Base-by-base conservation (phyloP, 495 filamentous ascomycete species). In the Neurospora cerealis region DNA sequence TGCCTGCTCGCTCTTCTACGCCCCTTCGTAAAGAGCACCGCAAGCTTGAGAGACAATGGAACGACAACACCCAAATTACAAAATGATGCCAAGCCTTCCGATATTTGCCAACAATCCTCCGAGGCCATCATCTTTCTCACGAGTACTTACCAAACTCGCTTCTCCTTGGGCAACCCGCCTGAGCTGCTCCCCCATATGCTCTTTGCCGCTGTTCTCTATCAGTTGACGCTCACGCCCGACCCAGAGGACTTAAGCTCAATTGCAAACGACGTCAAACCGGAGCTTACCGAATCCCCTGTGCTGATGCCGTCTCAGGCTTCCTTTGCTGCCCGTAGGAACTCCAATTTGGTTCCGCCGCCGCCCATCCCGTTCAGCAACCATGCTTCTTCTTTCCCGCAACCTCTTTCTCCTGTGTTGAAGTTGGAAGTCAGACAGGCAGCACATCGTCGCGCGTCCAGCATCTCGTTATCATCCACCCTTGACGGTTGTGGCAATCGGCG, bases 121-220 rank as follows among this genome's bases (percentile, higher is more conserved):
- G 78, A 78, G 34, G 75, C 77, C 70, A 74, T 80, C 70, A 79
- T 80, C 36, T 74, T 71, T 28, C 72, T 80, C 41, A 77, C 76
- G 17, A 73, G 74, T 75, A 77, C 71, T 7, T 80, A 80, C 44
- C 78, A 79, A 69, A 73, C 76, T 8, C 75, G 74, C 2, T 74
- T 74, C 42, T 79, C 75, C 3, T 62, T 79, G 17, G 24, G 34
- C 4, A 71, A 74, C 34, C 73, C 76, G 1, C 76, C 78, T 10
- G 73, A 74, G 0, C 38, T 77, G 28, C 70, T 80, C 8, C 76
- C 78, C 0, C 75, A 80, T 40, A 78, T 79, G 73, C 72, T 80
- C 2, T 78, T 77, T 19, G 74, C 76, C 5, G 78, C 79, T 4
- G 74, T 73, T 0, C 75, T 79, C 10, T 72, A 78, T 28, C 76